Conservation (phyloP, 352 stramenopile species). For the Phytophthora capsici region DNA sequence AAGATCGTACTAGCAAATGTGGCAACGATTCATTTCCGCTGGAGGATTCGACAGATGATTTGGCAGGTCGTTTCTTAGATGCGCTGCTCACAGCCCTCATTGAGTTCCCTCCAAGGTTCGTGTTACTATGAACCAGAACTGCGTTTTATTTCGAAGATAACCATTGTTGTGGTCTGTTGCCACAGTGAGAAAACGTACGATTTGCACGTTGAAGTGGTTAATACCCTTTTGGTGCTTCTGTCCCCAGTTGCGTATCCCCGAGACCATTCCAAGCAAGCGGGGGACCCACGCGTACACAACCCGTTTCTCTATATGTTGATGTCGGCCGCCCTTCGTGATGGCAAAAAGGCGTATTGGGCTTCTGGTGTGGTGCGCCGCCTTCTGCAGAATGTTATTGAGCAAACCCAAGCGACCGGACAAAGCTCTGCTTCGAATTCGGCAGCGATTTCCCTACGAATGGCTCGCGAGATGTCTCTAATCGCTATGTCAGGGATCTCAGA, state of each 20-base stretch:
- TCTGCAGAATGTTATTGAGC: constrained; percentile 68
- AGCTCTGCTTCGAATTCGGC: constrained; percentile 44
- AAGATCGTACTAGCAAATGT: constrained; percentile 6
- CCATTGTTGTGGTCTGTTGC: not conserved
- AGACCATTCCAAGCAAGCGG: constrained; percentile 52
- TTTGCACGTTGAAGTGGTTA: constrained; percentile 80
- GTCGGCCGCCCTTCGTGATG: constrained; percentile 30
- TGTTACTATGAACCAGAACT: not conserved
- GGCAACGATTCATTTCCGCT: constrained; percentile 7
- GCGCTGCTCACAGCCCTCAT: constrained; percentile 59
- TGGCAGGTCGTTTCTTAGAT: constrained; percentile 76
- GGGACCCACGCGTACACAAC: constrained; percentile 57
- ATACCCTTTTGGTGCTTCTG: constrained; percentile 72
- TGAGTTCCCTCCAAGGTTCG: constrained; percentile 70
- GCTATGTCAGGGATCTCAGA: constrained; percentile 61
- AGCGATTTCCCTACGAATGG: constrained; percentile 47
- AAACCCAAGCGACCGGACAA: constrained; percentile 41
- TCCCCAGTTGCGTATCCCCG: constrained; percentile 69
- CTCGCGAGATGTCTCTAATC: constrained; percentile 63
- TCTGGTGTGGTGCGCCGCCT: constrained; percentile 58
- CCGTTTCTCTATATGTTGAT: constrained; percentile 79
- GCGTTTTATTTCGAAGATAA: not conserved
- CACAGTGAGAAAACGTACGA: constrained; percentile 58
- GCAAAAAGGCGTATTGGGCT: constrained; percentile 59
- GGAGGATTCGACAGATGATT: constrained; percentile 51